Percentiles rank a stretch among this genome's conserved stretches.
phyloP scores from a whole-genome alignment of 805 yeast genomes.

The Sugiyamaella floridensis region DNA sequence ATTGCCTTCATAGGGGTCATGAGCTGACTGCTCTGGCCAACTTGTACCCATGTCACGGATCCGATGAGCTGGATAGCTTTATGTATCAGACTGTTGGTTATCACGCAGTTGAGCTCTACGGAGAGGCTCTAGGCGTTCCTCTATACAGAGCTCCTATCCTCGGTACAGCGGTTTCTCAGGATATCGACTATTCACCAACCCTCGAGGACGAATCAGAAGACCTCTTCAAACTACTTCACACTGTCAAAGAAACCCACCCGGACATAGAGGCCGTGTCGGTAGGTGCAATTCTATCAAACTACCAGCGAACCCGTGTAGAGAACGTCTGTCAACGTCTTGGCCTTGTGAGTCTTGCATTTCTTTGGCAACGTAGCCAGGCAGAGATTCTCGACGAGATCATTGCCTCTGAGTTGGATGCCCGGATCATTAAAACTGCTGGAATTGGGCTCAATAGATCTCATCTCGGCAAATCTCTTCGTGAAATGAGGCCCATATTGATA shows the following conservation, averaged over 20 bases:
- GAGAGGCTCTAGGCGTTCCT: slow-evolving; percentile 71
- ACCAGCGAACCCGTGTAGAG: slow-evolving; percentile 91
- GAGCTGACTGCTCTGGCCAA: slow-evolving; percentile 81
- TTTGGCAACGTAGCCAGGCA: slow-evolving; percentile 86
- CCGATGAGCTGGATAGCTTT: slow-evolving; percentile 80
- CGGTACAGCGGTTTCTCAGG: slow-evolving; percentile 57
- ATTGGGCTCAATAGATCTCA: slow-evolving; percentile 64
- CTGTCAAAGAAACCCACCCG: slow-evolving; percentile 50
- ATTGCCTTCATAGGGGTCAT: slow-evolving; percentile 81
- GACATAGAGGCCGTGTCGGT: slow-evolving; percentile 82
- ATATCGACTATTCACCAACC: slow-evolving; percentile 63
- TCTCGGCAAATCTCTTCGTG: slow-evolving; percentile 60
- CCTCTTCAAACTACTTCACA: slow-evolving; percentile 45
- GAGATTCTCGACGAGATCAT: slow-evolving; percentile 81
- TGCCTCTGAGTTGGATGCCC: slow-evolving; percentile 60
- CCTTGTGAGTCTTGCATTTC: slow-evolving; percentile 60
- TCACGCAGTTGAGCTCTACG: slow-evolving; percentile 58
- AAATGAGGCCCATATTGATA: slow-evolving; percentile 51
- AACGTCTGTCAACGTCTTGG: slow-evolving; percentile 74
- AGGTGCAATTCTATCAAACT: slow-evolving; percentile 94
- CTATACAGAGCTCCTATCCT: slow-evolving; percentile 60
- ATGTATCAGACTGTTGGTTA: slow-evolving; percentile 99
- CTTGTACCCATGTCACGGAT: slow-evolving; percentile 49
- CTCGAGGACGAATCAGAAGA: slow-evolving; percentile 84
- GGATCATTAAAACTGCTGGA: slow-evolving; percentile 89